A percentile compares a stretch with the other conserved stretches of the same genome.
Evolutionary conservation across 257 asterid genomes (phyloP).

Genomic region (Leptodermis oblonga): DNA sequence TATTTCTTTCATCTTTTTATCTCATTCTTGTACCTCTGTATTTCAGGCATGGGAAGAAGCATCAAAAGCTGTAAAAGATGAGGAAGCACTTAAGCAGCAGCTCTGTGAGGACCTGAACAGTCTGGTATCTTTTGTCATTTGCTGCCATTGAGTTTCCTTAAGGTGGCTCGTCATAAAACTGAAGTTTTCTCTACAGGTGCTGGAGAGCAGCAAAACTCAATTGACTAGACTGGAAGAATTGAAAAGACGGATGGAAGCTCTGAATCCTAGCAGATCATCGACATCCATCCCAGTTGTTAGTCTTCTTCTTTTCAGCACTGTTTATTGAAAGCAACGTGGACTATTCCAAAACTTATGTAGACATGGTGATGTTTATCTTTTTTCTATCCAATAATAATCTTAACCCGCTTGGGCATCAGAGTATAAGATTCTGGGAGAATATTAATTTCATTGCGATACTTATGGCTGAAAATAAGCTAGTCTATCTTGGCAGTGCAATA

Average conservation of each 20-base stretch:
- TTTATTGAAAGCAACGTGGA: background rate
- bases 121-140: conserved; percentile 40
- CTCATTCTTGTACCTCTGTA: conserved; percentile 8
- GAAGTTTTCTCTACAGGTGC: conserved; percentile 49
- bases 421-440: background rate
- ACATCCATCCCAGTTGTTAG: conserved; percentile 42
- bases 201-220: conserved; percentile 73
- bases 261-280: conserved; percentile 80
- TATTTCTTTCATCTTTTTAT: conserved; percentile 9
- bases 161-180: background rate
- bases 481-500: conserved; percentile 1
- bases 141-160: background rate
- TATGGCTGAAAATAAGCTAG: background rate
- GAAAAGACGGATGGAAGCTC: conserved; percentile 82
- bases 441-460: background rate
- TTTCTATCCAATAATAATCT: background rate
- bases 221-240: conserved; percentile 79
- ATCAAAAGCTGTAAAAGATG: conserved; percentile 61
- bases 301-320: conserved; percentile 16
- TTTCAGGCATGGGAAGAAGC: conserved; percentile 81
- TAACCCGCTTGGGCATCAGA: background rate
- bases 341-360: background rate
- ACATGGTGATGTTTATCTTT: background rate
- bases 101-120: conserved; percentile 70
- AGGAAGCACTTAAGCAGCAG: conserved; percentile 64